Base-by-base conservation (phyloP, 2,329 filamentous ascomycete genomes). In the Leptographium lundbergii region DNA sequence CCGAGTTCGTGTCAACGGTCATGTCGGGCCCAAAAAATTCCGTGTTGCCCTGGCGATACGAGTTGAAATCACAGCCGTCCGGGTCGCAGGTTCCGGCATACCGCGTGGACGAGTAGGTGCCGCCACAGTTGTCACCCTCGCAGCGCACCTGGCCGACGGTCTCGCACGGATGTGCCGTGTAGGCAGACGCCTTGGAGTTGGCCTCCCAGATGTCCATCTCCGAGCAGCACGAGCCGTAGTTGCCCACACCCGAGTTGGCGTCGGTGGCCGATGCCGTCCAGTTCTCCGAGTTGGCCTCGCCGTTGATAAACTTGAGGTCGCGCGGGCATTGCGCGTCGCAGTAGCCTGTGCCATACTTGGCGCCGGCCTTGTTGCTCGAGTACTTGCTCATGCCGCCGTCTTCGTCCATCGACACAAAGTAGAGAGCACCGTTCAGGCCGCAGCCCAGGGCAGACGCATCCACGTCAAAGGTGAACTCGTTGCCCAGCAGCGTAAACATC, bases 21-120 rank as follows among this genome's bases (percentile, higher is more conserved):
- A 73, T 74, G 62, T 77, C 79, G 45, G 63, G 59, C n/a, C 64
- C 64, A 60, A 80, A 86, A 74, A 85, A 87, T 68, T 73, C 71
- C 39, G 72, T 72, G 69, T 80, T 77, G 52, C 82, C 83, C 73
- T 81, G 76, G 65, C 82, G 81, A 78, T 79, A 86, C 29, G 78
- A 72, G 75, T 85, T 85, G 75, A 81, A 85, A 67, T 85, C 83
- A 66, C 84, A 87, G 25, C 84, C 84, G 63, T 82, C 79, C 60
- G 79, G 79, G 68, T 86, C 84, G 71, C 84, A 87, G 51, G 78
- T 70, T 60, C 81, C 81, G 17, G 68, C 71, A 52, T 64, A 65
- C 19, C 63, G 61, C 25, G 61, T 58, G 54, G 68, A 65, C 6
- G 70, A 74, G 66, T 75, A 78, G 22, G 75, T 73, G 54, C 75